A percentile compares a stretch with the other conserved stretches of the same genome.
phyloP scores from a whole-genome alignment of 2,329 filamentous ascomycete genomes.

The Alternaria tenuissima region DNA sequence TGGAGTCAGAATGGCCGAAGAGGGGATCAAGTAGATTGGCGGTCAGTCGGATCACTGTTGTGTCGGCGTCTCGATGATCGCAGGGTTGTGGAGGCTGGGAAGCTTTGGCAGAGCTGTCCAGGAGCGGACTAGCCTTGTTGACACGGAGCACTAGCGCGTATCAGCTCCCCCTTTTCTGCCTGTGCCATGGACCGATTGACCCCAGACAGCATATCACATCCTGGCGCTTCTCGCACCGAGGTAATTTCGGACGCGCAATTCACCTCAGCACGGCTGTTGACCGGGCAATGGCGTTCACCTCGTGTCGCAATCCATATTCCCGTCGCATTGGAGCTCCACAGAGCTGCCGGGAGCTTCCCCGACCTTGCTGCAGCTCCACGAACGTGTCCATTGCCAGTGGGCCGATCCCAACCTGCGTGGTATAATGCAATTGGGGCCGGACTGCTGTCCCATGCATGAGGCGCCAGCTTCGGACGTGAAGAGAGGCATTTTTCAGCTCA shows the following conservation, averaged over 20 bases:
- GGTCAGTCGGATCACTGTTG: slow-evolving; percentile 39
- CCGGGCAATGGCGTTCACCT: slow-evolving; percentile 28
- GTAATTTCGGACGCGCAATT: slow-evolving; percentile 31
- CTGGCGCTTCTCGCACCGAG: slow-evolving; percentile 32
- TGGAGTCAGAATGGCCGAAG: slow-evolving; percentile 40
- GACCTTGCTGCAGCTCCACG: slow-evolving; percentile 25
- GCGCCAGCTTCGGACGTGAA: slow-evolving; percentile 33
- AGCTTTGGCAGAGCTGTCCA: slow-evolving; percentile 34
- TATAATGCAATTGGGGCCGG: slow-evolving; percentile 42
- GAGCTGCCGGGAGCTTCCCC: slow-evolving; percentile 28
- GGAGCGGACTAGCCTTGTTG: slow-evolving; percentile 32
- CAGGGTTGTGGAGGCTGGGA: slow-evolving; percentile 31
- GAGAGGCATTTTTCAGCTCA: slow-evolving; percentile 45
- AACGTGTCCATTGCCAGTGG: slow-evolving; percentile 26
- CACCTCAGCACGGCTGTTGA: slow-evolving; percentile 35
- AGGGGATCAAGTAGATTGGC: slow-evolving; percentile 49
- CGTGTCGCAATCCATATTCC: slow-evolving; percentile 18
- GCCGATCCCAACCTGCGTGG: slow-evolving; percentile 40
- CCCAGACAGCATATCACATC: slow-evolving; percentile 10
- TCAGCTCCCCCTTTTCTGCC: slow-evolving; percentile 34
- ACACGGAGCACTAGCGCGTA: slow-evolving; percentile 33
- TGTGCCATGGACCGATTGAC: slow-evolving; percentile 9
- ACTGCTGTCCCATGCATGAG: slow-evolving; percentile 29
- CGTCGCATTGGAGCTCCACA: slow-evolving; percentile 21
- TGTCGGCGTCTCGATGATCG: slow-evolving; percentile 33